Conservation (phyloP, 2,329 filamentous ascomycete genomes). For the Thielaviopsis populi region DNA sequence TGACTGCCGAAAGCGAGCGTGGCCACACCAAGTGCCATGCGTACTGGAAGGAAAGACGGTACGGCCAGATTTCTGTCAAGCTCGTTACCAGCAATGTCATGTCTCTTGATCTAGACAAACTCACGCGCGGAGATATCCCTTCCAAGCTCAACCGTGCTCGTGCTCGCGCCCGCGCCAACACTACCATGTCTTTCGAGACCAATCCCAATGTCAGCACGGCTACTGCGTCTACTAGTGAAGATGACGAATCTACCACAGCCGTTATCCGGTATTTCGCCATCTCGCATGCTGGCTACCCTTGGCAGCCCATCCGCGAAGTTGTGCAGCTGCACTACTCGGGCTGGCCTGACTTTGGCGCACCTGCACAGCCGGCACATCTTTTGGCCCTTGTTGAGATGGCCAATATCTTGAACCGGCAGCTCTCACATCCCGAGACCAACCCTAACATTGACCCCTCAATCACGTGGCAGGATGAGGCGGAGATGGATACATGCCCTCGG, state of each 20-base stretch:
- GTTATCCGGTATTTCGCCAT: constrained; percentile 78
- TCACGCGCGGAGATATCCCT: not conserved
- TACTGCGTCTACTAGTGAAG: constrained; percentile 25
- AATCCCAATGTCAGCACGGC: constrained; percentile 13
- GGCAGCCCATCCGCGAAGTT: constrained; percentile 75
- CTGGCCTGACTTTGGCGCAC: constrained; percentile 96
- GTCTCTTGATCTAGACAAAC: constrained; percentile 50
- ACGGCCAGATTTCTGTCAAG: constrained; percentile 62
- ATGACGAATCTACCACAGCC: constrained; percentile 49
- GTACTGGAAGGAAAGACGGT: constrained; percentile 73
- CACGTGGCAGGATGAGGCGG: constrained; percentile 40
- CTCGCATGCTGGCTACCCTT: constrained; percentile 60
- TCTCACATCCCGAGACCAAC: constrained; percentile 31
- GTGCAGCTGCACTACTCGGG: constrained; percentile 87
- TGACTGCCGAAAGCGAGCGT: constrained; percentile 86
- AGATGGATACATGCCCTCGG: constrained; percentile 35
- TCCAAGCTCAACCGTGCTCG: not conserved
- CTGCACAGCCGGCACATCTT: constrained; percentile 74
- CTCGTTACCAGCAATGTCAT: constrained; percentile 69
- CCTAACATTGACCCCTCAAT: constrained; percentile 22
- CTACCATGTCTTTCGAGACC: constrained; percentile 17
- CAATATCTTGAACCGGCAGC: constrained; percentile 53
- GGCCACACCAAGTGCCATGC: constrained; percentile 89
- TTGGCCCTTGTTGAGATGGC: constrained; percentile 80
- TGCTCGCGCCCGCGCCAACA: constrained; percentile 29